Percentiles rank a stretch among this genome's conserved stretches.
Evolutionary conservation across 768 basidiomycete genomes (phyloP).

Genomic region (Boletus insuetus): DNA sequence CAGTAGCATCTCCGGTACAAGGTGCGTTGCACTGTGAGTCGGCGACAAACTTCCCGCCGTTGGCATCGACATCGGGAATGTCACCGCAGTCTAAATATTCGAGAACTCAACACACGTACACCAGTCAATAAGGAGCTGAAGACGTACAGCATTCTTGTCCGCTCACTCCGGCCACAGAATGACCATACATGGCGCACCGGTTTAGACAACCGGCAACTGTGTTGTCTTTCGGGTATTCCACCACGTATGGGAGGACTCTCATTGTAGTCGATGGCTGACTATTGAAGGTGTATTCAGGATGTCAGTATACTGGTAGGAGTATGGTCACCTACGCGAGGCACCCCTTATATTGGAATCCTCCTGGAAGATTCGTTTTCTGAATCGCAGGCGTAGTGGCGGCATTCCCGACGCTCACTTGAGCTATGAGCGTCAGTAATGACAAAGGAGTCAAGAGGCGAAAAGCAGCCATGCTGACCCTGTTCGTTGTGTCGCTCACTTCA

Average conservation of each 20-base stretch:
- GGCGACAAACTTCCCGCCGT: conserved; percentile 30
- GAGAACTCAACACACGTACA: neutral
- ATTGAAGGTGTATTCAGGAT: neutral
- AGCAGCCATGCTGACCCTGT: neutral
- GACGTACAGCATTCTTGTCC: conserved; percentile 66
- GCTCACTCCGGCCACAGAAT: conserved; percentile 63
- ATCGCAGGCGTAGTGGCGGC: conserved; percentile 16
- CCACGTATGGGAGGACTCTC: conserved; percentile 59
- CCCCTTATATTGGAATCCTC: conserved; percentile 60
- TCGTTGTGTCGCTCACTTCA: no score
- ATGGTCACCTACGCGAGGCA: conserved; percentile 57
- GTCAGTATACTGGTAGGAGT: neutral
- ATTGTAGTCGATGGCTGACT: conserved; percentile 46
- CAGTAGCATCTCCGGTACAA: conserved; percentile 71
- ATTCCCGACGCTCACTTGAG: neutral
- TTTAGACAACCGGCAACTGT: conserved; percentile 61
- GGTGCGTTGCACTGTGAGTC: conserved; percentile 44
- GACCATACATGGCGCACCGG: conserved; percentile 71
- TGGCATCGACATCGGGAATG: conserved; percentile 44
- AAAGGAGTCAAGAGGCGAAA: neutral
- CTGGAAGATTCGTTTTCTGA: conserved; percentile 57
- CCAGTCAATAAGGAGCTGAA: neutral
- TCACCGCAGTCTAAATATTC: conserved; percentile 64
- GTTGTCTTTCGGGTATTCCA: conserved; percentile 58
- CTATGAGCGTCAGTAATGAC: neutral